Evolutionary conservation across 306 rosid species (phyloP).

Genomic region (Rubus parviflorus): DNA sequence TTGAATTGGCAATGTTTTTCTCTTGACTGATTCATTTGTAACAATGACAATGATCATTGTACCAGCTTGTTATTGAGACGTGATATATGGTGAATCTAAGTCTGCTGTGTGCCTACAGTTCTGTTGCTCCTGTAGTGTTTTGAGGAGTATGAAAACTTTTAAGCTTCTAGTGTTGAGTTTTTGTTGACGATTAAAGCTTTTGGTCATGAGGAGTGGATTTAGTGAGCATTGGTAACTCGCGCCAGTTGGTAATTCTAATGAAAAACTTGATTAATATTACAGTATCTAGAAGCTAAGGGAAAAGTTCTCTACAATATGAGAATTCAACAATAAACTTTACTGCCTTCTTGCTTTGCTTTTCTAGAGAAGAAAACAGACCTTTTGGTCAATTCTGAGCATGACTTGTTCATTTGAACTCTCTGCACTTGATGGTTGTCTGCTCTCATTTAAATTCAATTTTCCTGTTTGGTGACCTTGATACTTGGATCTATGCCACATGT

Average conservation of each 20-base stretch:
- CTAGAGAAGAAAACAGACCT: background rate
- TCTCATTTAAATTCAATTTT: background rate
- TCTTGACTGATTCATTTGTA: background rate
- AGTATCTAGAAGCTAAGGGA: background rate
- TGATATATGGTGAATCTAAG: background rate
- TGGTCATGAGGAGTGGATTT: background rate
- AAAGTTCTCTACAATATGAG: background rate
- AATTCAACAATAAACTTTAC: background rate
- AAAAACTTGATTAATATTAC: background rate
- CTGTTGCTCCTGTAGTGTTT: background rate
- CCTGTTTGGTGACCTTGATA: background rate
- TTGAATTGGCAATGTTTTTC: background rate
- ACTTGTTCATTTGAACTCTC: background rate
- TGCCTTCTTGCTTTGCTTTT: background rate
- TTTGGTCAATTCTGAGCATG: background rate
- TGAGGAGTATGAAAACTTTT: background rate
- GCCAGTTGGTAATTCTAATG: background rate
- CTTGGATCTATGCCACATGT: background rate
- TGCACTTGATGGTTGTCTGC: background rate
- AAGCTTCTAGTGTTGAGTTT: background rate
- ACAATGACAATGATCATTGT: background rate
- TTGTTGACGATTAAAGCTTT: background rate
- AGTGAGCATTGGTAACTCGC: background rate
- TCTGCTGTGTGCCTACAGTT: background rate
- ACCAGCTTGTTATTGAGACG: background rate